phyloP scores from a whole-genome alignment of 768 basidiomycete genomes.

The Galerina sulciceps region DNA sequence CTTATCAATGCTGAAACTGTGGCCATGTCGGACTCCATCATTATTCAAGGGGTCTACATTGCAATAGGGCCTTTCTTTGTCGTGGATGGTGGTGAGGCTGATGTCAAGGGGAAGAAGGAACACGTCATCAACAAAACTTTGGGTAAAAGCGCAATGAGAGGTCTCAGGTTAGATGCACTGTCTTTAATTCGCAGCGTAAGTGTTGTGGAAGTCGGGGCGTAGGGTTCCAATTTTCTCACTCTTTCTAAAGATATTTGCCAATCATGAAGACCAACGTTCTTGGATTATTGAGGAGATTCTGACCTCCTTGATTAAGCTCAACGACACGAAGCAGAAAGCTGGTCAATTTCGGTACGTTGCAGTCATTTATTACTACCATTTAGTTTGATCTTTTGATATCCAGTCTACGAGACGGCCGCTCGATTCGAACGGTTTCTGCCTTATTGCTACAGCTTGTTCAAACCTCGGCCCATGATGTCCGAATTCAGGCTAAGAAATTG shows the following conservation, averaged over 20 bases:
- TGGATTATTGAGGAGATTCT: constrained; percentile 99
- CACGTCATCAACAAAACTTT: constrained; percentile 66
- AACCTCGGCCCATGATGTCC: constrained; percentile 89
- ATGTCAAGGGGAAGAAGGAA: constrained; percentile 51
- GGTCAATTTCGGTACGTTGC: constrained; percentile 80
- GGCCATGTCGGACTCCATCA: constrained; percentile 87
- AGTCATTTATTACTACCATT: not conserved
- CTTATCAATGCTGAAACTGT: constrained; percentile 75
- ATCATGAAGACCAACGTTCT: constrained; percentile 86
- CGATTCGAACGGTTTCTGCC: constrained; percentile 93
- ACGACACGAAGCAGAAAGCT: constrained; percentile 87
- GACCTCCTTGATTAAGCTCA: constrained; percentile 85
- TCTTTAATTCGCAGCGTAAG: constrained; percentile 85
- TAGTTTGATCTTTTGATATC: not conserved
- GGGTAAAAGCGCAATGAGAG: constrained; percentile 81
- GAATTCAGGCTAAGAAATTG: constrained; percentile 66
- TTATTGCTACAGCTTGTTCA: constrained; percentile 95
- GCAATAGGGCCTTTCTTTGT: constrained; percentile 95
- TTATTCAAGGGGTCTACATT: constrained; percentile 92
- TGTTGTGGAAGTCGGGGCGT: constrained; percentile 7
- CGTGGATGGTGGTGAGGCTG: constrained; percentile 65
- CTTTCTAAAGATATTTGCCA: constrained; percentile 78
- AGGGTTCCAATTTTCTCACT: not conserved
- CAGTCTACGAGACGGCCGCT: constrained; percentile 87
- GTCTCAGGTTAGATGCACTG: constrained; percentile 79